Evolutionary conservation across 116 monocot species (phyloP).

Genomic region (Phalaenopsis hybrid): DNA sequence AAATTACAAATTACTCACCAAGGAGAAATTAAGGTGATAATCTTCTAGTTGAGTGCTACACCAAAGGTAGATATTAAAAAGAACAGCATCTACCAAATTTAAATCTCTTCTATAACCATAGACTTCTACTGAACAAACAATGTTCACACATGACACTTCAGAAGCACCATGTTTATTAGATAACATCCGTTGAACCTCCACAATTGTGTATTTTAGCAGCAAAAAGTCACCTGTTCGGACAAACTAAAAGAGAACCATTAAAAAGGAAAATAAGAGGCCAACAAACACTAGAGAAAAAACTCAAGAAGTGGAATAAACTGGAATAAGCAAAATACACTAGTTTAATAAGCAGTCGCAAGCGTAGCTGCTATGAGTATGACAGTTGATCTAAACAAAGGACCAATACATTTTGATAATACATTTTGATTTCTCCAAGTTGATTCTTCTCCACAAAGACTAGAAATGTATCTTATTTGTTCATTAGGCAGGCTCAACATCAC

Average conservation of each 20-base stretch:
- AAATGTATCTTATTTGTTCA: too few relatives aligned
- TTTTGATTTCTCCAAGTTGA: too few relatives aligned
- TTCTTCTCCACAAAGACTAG: too few relatives aligned
- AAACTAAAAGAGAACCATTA: slow-evolving; percentile 37
- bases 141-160: slow-evolving; percentile 32
- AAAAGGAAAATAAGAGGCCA: slow-evolving; percentile 12
- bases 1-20: slow-evolving; percentile 28
- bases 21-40: slow-evolving; percentile 58
- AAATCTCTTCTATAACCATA: slow-evolving; percentile 24
- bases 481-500: too few relatives aligned
- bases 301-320: background rate
- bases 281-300: background rate
- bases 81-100: slow-evolving; percentile 44
- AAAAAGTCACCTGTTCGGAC: slow-evolving; percentile 41
- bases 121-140: slow-evolving; percentile 43
- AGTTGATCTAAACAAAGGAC: background rate
- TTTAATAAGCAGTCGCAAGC: background rate
- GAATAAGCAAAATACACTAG: background rate
- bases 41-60: slow-evolving; percentile 51
- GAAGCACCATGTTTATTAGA: slow-evolving; percentile 18
- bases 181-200: slow-evolving; percentile 28
- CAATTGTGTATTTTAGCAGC: slow-evolving; percentile 33
- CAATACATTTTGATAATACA: too few relatives aligned
- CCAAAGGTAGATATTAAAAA: slow-evolving; percentile 47
- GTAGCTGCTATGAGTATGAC: background rate